A percentile compares a stretch with the other conserved stretches of the same genome.
phyloP scores from a whole-genome alignment of 768 basidiomycete species.

The Leccinum pellstonianum region DNA sequence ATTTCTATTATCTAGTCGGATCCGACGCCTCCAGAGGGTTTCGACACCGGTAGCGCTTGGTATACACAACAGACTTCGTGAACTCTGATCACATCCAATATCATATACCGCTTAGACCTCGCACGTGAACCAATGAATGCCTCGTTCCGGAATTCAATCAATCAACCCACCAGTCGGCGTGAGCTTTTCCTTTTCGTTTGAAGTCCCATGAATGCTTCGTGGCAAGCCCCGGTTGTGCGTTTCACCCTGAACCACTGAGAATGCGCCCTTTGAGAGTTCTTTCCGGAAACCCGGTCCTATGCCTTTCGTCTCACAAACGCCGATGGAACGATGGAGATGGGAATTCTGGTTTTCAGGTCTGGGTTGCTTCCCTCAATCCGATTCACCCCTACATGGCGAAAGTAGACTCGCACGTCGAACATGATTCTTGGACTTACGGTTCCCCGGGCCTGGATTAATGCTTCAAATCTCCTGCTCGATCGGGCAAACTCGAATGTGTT shows the following conservation, averaged over 20 bases:
- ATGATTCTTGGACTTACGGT: background rate
- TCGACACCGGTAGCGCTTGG: conserved; percentile 75
- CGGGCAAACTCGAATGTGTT: no score
- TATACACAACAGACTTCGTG: conserved; percentile 54
- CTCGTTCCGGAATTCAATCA: background rate
- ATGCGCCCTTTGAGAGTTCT: background rate
- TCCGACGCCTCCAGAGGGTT: conserved; percentile 64
- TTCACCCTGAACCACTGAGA: background rate
- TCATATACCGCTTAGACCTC: conserved; percentile 20
- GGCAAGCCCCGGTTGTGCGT: background rate
- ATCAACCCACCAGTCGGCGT: background rate
- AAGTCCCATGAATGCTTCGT: background rate
- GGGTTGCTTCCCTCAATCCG: background rate
- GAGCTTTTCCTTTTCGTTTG: background rate
- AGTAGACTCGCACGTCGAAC: background rate
- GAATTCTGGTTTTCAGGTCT: background rate
- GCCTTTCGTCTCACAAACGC: background rate
- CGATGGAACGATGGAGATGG: background rate
- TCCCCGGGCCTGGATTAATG: background rate
- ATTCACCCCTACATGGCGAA: background rate
- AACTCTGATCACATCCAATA: conserved; percentile 14
- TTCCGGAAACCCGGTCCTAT: background rate
- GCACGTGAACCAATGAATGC: background rate
- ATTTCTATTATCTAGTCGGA: conserved; percentile 49
- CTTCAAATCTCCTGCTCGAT: conserved; percentile 3